Conservation (phyloP, 2,329 filamentous ascomycete species). For the Mollisiaceae sp. region DNA sequence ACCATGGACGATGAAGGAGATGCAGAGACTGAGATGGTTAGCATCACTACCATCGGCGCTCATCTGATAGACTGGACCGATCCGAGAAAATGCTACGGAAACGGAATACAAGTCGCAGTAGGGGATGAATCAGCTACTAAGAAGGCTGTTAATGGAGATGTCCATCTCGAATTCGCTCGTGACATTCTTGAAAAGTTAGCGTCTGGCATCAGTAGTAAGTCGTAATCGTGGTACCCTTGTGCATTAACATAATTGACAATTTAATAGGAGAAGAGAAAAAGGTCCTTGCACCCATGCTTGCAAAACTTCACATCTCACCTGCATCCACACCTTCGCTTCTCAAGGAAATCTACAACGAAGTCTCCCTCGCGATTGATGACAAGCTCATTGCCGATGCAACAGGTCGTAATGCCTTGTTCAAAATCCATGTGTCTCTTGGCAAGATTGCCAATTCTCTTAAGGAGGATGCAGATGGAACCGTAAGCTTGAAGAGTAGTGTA, state of each 20-base stretch:
- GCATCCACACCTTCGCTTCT: conserved; percentile 64
- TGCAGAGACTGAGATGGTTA: conserved; percentile 79
- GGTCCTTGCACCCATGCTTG: conserved; percentile 74
- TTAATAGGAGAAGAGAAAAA: conserved; percentile 82
- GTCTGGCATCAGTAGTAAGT: conserved; percentile 69
- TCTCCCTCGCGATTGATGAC: conserved; percentile 67
- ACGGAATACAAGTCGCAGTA: conserved; percentile 48
- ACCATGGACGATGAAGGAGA: conserved; percentile 76
- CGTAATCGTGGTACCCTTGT: neutral
- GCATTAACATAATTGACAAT: conserved; percentile 38
- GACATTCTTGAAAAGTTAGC: conserved; percentile 78
- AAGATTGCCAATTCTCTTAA: conserved; percentile 67
- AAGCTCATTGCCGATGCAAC: conserved; percentile 64
- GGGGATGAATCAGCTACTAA: conserved; percentile 58
- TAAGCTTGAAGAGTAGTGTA: conserved; percentile 35
- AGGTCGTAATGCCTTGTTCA: conserved; percentile 68
- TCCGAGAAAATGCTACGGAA: conserved; percentile 75
- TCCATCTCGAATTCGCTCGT: conserved; percentile 79
- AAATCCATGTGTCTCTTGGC: conserved; percentile 69
- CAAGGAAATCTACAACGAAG: conserved; percentile 60
- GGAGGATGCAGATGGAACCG: conserved; percentile 21
- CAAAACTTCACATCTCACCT: conserved; percentile 80
- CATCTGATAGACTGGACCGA: conserved; percentile 96
- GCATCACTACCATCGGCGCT: conserved; percentile 76
- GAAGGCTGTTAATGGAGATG: conserved; percentile 72